These are phyloP conservation scores for Porodaedalea pini DNA, from an alignment of 1,284 basidiomycete genomes.

Conservation along the genomic window DNA sequence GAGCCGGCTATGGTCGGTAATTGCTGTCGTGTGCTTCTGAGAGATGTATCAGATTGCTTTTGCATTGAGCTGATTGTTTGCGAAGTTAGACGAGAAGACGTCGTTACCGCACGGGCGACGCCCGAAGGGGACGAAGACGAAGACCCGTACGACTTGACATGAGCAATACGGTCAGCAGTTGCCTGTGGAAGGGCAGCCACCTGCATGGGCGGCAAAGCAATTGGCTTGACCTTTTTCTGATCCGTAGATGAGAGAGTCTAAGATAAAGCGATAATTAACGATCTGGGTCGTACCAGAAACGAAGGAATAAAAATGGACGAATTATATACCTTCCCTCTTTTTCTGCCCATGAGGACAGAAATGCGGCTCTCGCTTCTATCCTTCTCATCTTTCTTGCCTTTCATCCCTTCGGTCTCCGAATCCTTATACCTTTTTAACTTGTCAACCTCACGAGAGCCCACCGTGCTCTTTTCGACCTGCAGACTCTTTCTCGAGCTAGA, in stretches of 20 bases:
- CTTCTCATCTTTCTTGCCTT: conserved; percentile 72
- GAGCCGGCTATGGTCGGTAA: conserved; percentile 89
- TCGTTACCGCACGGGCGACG: conserved; percentile 40
- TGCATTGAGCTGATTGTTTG: conserved; percentile 78
- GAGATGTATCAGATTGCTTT: conserved; percentile 75
- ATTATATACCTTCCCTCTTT: conserved; percentile 80
- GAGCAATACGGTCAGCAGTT: conserved; percentile 77
- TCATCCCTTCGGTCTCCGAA: conserved; percentile 46
- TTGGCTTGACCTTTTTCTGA: conserved; percentile 63
- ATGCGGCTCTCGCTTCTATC: conserved; percentile 82
- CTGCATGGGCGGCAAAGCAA: conserved; percentile 82
- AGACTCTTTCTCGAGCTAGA: conserved; percentile 79
- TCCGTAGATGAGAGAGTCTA: conserved; percentile 86
- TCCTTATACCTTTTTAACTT: conserved; percentile 43
- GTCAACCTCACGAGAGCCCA: conserved; percentile 33
- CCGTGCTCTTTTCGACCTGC: conserved; percentile 66
- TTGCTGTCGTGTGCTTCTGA: conserved; percentile 62
- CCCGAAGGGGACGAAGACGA: conserved; percentile 43
- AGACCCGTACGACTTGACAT: conserved; percentile 55
- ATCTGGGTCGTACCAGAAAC: not conserved
- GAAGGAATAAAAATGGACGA: conserved; percentile 1
- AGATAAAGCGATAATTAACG: conserved; percentile 18
- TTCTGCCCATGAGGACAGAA: conserved; percentile 83
- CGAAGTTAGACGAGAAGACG: conserved; percentile 60
- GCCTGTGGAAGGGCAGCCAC: conserved; percentile 75